Evolutionary conservation across 306 rosid species (phyloP), one percentile per base, ranked within the genome.

Genomic region (Spatholobus suberectus): DNA sequence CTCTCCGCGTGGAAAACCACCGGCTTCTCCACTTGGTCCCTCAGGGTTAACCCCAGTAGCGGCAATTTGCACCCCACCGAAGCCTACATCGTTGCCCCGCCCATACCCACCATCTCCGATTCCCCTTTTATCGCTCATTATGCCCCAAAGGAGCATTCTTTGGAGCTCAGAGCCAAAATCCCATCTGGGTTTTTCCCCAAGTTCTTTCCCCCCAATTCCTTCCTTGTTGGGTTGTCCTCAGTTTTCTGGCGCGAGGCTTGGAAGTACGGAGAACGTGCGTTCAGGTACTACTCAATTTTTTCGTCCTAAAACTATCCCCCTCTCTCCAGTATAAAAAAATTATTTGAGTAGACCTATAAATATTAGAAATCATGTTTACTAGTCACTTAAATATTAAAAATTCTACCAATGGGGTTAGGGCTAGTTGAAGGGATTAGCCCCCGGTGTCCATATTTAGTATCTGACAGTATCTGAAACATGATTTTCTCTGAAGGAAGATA

Each of bases 221-320:
- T 93, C 13, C 89, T 95, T 4, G 75, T 95, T 41, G 99, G 98
- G 57, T 69, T 95, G 58, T 87, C 99, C 12, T 93, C 99, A 1
- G 80, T 93, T 86, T 95, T 95, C 82, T 95, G 99, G 99, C 97
- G 99, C 3, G 98, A 95, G 84, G 94, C 96, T 1, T 95, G 99
- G 99, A 95, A 95, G 57, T 95, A 95, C 17, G 99, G 98, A 2
- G 99, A 95, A 82, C 91, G 99, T 1, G 98, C 96, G 1, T 92
- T 93, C 66, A 91, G 99, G 87, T 95, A 93, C 35, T 15, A 43
- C 0, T 43, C 10, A 38, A 38, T 7, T 2, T 2, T n/a, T 51
- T 51, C 2, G 10, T n/a, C 3, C 23, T 51, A n/a, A n/a, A n/a
- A 51, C 20, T 51, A 6, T n/a, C 6, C 58, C 58, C 57, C 23